Percentiles rank a stretch among this genome's conserved stretches.
Conservation (phyloP, 2,329 filamentous ascomycete species). For the Laburnicola sp. region DNA sequence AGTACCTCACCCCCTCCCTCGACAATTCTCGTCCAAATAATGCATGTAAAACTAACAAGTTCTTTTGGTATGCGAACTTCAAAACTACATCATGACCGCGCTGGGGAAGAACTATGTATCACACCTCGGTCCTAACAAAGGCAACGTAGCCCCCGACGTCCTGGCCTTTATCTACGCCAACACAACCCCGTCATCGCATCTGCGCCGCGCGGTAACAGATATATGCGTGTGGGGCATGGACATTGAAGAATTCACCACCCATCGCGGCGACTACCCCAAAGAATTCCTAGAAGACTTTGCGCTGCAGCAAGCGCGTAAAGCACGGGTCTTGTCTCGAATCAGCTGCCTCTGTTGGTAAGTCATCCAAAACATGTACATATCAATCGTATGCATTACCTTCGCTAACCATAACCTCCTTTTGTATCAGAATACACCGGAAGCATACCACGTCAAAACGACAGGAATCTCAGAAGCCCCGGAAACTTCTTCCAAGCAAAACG, state of each 20-base stretch:
- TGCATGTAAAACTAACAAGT: neutral
- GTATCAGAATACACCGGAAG: neutral
- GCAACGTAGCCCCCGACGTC: neutral
- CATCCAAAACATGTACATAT: too few species aligned
- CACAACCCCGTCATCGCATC: neutral
- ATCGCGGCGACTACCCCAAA: neutral
- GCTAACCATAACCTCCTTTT: too few species aligned
- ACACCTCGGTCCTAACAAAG: neutral
- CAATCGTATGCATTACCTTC: too few species aligned
- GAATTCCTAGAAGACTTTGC: slow-evolving; percentile 14
- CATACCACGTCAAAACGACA: neutral
- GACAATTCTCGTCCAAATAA: neutral
- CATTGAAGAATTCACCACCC: neutral
- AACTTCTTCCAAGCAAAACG: neutral
- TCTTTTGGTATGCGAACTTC: slow-evolving; percentile 5
- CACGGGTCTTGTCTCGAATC: neutral
- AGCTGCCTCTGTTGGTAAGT: neutral
- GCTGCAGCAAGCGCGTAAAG: neutral
- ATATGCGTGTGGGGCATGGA: slow-evolving; percentile 12
- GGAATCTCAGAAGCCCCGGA: neutral
- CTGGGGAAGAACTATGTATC: neutral
- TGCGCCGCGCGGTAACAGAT: slow-evolving; percentile 12
- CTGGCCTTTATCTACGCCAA: slow-evolving; percentile 12
- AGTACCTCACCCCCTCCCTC: neutral
- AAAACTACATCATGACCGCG: slow-evolving; percentile 12